Conservation (phyloP, 176 grass and related monocot genomes). For the Ensete ventricosum region DNA sequence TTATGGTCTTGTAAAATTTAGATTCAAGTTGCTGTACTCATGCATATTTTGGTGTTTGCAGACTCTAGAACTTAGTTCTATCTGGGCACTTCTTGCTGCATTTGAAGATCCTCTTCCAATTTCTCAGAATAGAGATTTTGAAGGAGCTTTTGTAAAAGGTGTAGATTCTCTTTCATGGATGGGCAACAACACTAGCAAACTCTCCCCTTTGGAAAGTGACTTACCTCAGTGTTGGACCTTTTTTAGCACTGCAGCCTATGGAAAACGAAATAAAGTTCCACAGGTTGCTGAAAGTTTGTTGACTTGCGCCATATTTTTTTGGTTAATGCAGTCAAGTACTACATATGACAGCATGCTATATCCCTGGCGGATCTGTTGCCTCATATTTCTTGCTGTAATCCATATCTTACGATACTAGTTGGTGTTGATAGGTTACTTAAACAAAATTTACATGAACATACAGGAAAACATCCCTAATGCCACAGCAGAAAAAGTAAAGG, state of each 20-base stretch:
- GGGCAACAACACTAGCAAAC: constrained; percentile 81
- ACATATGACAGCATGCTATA: background rate
- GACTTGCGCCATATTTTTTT: background rate
- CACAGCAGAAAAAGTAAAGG: constrained; percentile 71
- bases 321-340: too few species aligned
- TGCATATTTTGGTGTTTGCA: constrained; percentile 29
- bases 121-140: constrained; percentile 23
- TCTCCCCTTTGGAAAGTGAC: constrained; percentile 41
- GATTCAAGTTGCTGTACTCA: constrained; percentile 5
- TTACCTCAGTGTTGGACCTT: constrained; percentile 79
- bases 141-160: constrained; percentile 87
- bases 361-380: background rate
- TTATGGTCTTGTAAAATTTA: background rate
- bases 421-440: background rate
- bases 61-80: constrained; percentile 77
- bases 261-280: constrained; percentile 85
- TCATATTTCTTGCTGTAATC: background rate
- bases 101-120: constrained; percentile 78
- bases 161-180: constrained; percentile 89
- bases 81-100: constrained; percentile 88
- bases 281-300: constrained; percentile 44
- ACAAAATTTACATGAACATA: constrained; percentile 2
- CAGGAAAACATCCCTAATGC: constrained; percentile 85
- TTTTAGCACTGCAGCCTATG: constrained; percentile 78
- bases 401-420: background rate